Evolutionary conservation across 108 stramenopile genomes (phyloP).

Genomic region (Nitzschia putrida): DNA sequence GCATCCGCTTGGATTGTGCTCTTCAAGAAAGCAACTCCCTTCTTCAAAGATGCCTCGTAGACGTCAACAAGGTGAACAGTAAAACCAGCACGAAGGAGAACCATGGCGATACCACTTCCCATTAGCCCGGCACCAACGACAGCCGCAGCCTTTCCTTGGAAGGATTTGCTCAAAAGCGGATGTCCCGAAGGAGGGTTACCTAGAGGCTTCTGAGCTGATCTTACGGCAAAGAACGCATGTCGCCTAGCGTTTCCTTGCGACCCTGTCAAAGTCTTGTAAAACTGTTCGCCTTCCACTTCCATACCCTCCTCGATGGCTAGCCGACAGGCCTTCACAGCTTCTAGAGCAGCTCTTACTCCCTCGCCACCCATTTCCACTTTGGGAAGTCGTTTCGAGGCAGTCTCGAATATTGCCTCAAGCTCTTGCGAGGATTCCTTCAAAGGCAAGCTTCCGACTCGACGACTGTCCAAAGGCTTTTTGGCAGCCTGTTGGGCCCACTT

Average conservation of each 20-base stretch:
- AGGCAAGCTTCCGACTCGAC: constrained; percentile 48
- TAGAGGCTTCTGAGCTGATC: constrained; percentile 64
- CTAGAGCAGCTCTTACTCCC: constrained; percentile 62
- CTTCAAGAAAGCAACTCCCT: constrained; percentile 62
- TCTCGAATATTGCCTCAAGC: constrained; percentile 58
- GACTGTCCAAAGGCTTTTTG: constrained; percentile 42
- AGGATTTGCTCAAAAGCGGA: constrained; percentile 26
- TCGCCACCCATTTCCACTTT: constrained; percentile 68
- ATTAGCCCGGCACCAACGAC: constrained; percentile 96
- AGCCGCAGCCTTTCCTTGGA: constrained; percentile 41
- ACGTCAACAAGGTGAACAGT: constrained; percentile 87
- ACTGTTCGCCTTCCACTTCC: constrained; percentile 60
- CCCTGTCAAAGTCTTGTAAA: constrained; percentile 64
- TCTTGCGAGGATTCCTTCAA: constrained; percentile 47
- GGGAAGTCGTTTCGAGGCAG: constrained; percentile 66
- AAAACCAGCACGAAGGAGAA: constrained; percentile 87
- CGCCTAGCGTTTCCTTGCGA: constrained; percentile 82
- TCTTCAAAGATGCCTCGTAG: constrained; percentile 63
- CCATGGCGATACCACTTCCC: constrained; percentile 95
- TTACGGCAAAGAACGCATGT: constrained; percentile 95
- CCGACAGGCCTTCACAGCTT: constrained; percentile 80
- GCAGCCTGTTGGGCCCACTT: constrained; percentile 70
- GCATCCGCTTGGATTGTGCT: constrained; percentile 57
- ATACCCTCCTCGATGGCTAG: constrained; percentile 65
- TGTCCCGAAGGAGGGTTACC: constrained; percentile 27